Conservation (phyloP, 805 yeast species). For the Saccharomycopsis babjevae region DNA sequence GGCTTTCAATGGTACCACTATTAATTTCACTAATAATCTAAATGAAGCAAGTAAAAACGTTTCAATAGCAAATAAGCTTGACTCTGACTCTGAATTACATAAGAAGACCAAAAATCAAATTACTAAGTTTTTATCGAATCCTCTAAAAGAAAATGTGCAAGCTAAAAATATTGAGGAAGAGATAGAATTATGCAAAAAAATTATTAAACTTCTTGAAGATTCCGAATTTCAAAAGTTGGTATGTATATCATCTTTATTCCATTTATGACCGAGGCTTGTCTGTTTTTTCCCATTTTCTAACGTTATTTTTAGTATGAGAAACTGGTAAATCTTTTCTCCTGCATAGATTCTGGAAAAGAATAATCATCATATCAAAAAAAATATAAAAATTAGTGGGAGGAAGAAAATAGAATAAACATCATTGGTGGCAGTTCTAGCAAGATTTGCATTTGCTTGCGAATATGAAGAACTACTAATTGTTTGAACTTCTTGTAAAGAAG, state of each 20-base stretch:
- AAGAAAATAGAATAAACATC: neutral
- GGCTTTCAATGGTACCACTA: too few species aligned
- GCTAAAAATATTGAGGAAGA: neutral
- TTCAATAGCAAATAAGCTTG: neutral
- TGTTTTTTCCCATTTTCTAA: neutral
- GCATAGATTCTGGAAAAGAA: neutral
- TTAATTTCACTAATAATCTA: neutral
- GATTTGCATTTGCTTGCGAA: neutral
- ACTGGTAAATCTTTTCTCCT: neutral
- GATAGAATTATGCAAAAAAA: neutral
- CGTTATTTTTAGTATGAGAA: neutral
- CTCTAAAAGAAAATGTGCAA: neutral
- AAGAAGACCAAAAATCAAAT: neutral
- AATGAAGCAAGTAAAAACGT: neutral
- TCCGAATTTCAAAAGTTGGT: constrained; percentile 9
- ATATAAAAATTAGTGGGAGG: neutral
- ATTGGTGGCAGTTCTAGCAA: neutral
- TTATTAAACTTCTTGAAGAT: neutral
- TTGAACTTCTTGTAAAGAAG: neutral
- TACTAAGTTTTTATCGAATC: neutral
- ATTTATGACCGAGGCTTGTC: too few species aligned
- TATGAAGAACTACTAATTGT: neutral
- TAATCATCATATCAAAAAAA: neutral
- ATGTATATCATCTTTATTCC: neutral
- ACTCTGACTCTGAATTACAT: neutral